Base-by-base conservation (phyloP, 2,329 filamentous ascomycete genomes). In the Nothopassalora personata region DNA sequence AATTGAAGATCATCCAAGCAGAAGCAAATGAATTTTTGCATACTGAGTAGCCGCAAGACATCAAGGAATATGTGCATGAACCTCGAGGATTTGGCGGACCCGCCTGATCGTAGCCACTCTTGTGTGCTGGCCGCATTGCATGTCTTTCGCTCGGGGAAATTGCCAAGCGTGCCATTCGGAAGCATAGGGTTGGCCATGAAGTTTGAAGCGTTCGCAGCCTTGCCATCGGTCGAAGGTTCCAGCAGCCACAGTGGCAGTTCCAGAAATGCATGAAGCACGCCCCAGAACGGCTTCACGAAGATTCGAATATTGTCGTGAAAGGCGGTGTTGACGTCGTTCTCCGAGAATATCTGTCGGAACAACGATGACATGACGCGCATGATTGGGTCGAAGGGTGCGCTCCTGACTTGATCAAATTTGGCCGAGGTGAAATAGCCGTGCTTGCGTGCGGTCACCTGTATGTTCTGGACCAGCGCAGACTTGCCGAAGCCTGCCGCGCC, bases 1-100 rank as follows among this genome's bases (percentile, higher is more conserved):
- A 91, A 94, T 67, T 97, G 91, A 33, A 97, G 77, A 73, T 97
- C 93, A 69, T 97, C 93, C 30, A 97, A 76, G 67, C 87, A 91
- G 66, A 96, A 86, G 69, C 90, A 95, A 56, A 96, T 91, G 67
- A 96, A 86, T 67, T 92, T 94, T 71, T 92, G 86, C 19, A 86
- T 81, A 0, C 90, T 88, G 57, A 97, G 86, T 46, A 95, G 84
- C 54, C 90, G 84, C 53, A 97, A 74, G 9, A 96, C 87, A 66
- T 97, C 92, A 49, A 96, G 77, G 67, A 95, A 93, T 1, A 90
- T 92, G 69, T 91, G 93, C 81, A 93, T 89, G 57, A 96, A 82
- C 11, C 90, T 86, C 64, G 90, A 87, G 1, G 81, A 81, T 60
- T 78, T 80, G 27, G 75, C 76, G 34, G 73, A 71, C 27, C 77